Evolutionary conservation across 352 stramenopile species (phyloP), one percentile per base, ranked within the genome.

Genomic region (Pythium utonaiense): DNA sequence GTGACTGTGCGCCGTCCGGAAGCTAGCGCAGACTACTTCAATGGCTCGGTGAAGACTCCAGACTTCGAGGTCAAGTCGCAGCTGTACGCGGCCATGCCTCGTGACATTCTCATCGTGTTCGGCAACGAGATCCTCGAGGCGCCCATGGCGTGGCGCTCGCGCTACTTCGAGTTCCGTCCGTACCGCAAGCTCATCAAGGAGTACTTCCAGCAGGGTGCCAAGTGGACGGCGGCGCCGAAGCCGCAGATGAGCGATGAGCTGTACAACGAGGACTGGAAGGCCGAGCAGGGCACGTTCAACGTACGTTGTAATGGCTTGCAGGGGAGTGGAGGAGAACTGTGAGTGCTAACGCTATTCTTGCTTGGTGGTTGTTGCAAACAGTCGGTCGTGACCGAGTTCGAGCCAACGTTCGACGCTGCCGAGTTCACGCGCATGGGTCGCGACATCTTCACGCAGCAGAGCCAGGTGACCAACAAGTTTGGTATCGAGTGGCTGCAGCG

Each of bases 371-470:
- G n/a, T n/a, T n/a, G n/a, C n/a, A n/a, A n/a, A n/a, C 19, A 87
- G 74, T 93, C 83, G 50, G 83, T 93, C 34, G 82, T 96, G 60
- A 96, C 84, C 7, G 88, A 96, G 72, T 93, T 95, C 31, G 88
- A 95, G 67, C 88, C 88, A 5, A 91, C 86, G 2, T 96, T 96
- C 36, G 88, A 96, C 44, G 88, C 88, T 0, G 88, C 88, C 34
- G 88, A 96, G 70, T 96, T 96, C 65, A 96, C 88, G 21, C 84
- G 88, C 67, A 95, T 96, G 83, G 88, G 88, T 0, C 78, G 74
- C 33, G 88, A 96, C 64, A 93, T 96, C 66, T 96, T 96, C 69
- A 93, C 83, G 57, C 88, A 96, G 74, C 86, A 85, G 61, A 96
- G 88, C 62, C 88, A 96, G 70, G 88, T 96, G 60, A 95, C 88